phyloP scores from a whole-genome alignment of 1,284 basidiomycete genomes.

The Polyporus tsugae region DNA sequence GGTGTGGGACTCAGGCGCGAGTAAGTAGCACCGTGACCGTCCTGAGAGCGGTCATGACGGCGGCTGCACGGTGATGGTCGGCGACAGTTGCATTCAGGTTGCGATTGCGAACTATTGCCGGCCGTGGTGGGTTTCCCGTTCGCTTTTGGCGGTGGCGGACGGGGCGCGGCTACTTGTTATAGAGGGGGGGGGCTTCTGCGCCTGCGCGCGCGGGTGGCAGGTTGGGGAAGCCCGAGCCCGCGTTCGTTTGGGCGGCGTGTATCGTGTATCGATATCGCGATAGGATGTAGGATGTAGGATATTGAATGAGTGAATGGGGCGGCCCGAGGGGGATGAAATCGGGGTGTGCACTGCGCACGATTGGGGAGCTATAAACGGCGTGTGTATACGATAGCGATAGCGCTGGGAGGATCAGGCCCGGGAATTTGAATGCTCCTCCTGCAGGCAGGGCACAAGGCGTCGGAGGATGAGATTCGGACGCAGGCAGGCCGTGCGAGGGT shows the following conservation, averaged over 20 bases:
- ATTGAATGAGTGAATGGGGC: background rate
- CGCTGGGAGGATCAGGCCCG: background rate
- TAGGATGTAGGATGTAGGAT: background rate
- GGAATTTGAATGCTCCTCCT: background rate
- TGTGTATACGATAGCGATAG: background rate
- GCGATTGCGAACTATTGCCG: too few relatives aligned
- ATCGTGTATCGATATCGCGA: background rate
- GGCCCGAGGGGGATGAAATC: background rate
- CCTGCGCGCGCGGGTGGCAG: background rate
- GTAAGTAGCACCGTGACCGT: too few relatives aligned
- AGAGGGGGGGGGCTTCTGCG: slow-evolving; percentile 2
- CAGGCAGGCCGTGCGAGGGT: background rate
- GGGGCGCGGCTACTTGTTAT: background rate
- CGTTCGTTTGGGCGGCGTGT: background rate
- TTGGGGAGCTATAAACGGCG: slow-evolving; percentile 4
- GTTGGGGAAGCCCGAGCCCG: background rate
- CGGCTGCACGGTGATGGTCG: background rate
- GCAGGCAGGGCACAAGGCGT: background rate
- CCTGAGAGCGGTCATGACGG: background rate
- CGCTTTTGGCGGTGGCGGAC: background rate
- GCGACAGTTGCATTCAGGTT: background rate
- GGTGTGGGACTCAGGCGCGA: background rate
- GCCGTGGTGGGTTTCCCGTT: background rate
- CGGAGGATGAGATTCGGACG: background rate
- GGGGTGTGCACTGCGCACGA: background rate